Evolutionary conservation across 2,329 filamentous ascomycete genomes (phyloP), one percentile per base, ranked within the genome.

Genomic region (Mollisia scopiformis): DNA sequence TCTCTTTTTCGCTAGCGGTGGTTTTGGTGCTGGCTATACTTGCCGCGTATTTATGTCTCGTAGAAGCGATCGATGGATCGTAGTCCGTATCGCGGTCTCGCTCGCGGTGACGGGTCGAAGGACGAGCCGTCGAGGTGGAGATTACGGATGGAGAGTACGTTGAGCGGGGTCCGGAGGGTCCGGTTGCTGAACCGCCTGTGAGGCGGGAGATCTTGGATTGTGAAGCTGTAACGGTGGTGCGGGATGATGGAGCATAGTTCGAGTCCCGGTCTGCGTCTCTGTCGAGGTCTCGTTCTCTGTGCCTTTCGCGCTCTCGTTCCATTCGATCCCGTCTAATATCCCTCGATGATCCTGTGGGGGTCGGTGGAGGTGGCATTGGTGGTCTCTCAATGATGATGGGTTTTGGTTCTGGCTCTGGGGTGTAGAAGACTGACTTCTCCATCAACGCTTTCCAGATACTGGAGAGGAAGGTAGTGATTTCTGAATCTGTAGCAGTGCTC

Each of bases 391-490:
- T 59, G 49, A 68, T 50, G 8, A 63, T 56, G 8, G 68, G 58
- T 54, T 66, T 62, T 3, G 64, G 49, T 54, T 67, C 67, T 21
- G 64, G 66, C 14, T 83, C 79, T 0, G 78, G 75, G 1, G 74
- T 70, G 64, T 85, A 86, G 62, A 78, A 82, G 2, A 74, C 56
- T 8, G 78, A 79, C 46, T 76, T 76, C n/a, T 77, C 74, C 11
- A 78, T 72, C 2, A 85, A 74, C 19, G 80, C 77, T 57, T 80
- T 80, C 68, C 81, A 80, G 19, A 88, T 80, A 0, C 78, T 77
- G 0, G 79, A 78, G 30, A 88, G 76, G 62, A 88, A 84, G 0
- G 75, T 79, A 0, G 80, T 76, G 33, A 86, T 81, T 65, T 88
- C 85, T 3, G 75, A 69, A 14, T 82, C 79, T 7, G 77, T 82